Base-by-base conservation (phyloP, 2,329 filamentous ascomycete genomes). In the Sclerotinia sclerotiorum region DNA sequence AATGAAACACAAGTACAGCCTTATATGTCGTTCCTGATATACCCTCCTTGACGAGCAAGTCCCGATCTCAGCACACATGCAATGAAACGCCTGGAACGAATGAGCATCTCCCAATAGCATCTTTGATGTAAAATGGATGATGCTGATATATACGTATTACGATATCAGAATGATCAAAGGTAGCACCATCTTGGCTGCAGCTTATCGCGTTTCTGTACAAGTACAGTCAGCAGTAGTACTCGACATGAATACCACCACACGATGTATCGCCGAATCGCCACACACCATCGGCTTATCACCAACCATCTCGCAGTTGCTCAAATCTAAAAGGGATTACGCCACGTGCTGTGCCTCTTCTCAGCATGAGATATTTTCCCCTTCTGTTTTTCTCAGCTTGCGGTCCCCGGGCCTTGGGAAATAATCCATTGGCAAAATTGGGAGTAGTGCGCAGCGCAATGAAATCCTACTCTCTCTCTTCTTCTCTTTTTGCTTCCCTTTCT, bases 1-100 rank as follows among this genome's bases (percentile, higher is more conserved):
- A 69, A 71, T 71, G 54, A 52, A 21, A 27, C n/a, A n/a, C 54
- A 62, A 29, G 54, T 55, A 55, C 52, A 68, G 66, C 69, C 62
- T 65, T 70, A 68, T 68, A 70, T 54, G 21, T 49, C 21, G 44
- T 62, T 62, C 29, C 19, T 48, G 19, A 66, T 68, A 68, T 71
- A 68, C 69, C 70, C 69, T 64, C 69, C 69, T 58, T 35, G 29
- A 68, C 19, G 21, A 58, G 46, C 42, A 46, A 51, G 52, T 65
- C 51, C 61, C 42, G 44, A 65, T 69, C 29, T 52, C 42, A 57
- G 27, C 42, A 35, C 63, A 58, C 51, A 29, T 21, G 63, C 32
- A n/a, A 49, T 51, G 60, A 62, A 57, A 66, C 39, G 64, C 58
- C 64, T 54, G 51, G 56, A 13, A 54, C 65, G 48, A 67, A 67